phyloP scores from a whole-genome alignment of 2,329 filamentous ascomycete species.

The Aspergillus ochraceus region DNA sequence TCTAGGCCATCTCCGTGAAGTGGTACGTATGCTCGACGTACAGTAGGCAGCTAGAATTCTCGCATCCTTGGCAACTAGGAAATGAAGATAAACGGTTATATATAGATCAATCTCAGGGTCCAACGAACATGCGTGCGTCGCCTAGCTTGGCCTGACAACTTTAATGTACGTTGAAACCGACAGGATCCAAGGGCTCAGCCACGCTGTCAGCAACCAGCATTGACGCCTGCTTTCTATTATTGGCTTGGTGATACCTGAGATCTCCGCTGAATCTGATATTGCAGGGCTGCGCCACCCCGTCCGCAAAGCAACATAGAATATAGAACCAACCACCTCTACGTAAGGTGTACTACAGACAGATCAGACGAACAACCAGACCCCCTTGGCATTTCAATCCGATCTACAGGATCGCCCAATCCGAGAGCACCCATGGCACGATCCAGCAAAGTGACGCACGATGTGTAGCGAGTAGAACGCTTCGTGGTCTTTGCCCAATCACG shows the following conservation, averaged over 20 bases:
- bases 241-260: constrained; percentile 5
- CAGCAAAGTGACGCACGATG: neutral
- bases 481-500: neutral
- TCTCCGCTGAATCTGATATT: constrained; percentile 5
- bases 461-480: neutral
- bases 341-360: neutral
- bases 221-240: neutral
- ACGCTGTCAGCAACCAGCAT: neutral
- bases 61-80: neutral
- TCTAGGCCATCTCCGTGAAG: neutral
- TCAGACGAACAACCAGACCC: neutral
- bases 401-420: neutral
- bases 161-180: neutral
- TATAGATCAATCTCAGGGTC: neutral
- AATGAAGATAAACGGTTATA: neutral
- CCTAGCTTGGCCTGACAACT: neutral
- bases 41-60: constrained; percentile 1
- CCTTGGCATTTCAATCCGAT: neutral
- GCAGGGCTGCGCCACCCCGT: constrained; percentile 11
- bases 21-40: neutral
- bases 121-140: neutral
- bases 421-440: neutral
- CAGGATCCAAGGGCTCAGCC: neutral
- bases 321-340: too few relatives aligned
- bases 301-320: neutral